Base-by-base conservation (phyloP, 2,329 filamentous ascomycete species). In the Penicillium sp. region DNA sequence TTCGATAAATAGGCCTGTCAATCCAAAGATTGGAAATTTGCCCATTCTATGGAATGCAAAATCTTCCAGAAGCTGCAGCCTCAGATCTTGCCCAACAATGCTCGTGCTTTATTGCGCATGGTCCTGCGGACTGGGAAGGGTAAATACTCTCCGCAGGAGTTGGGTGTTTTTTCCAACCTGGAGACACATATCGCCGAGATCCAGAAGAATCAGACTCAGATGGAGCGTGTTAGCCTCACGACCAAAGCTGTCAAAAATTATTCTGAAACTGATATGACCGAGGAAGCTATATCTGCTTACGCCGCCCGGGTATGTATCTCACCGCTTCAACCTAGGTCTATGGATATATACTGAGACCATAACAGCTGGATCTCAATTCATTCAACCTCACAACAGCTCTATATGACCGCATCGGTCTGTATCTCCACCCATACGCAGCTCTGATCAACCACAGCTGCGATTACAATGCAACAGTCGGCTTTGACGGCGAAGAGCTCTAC, bases 371-470 rank as follows among this genome's bases (percentile, higher is more conserved):
- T 31, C 74, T 83, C 48, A 88, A 88, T 63, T 80, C 82, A 2
- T 75, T 87, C 56, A 85, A 84, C 8, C 72, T 88, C 3, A 81
- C 82, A 19, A 84, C 79, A 3, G 77, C 81, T 4, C 76, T 80
- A 16, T 80, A 83, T 48, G 85, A 87, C 62, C 80, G 83, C 1
- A 72, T 88, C 23, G 86, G 86, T 2, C 72, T 87, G n/a, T 81
- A 81, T 35, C 67, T 88, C 16, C 83, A 87, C 59, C 83, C 84
- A 0, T 74, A 79, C 19, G 75, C 82, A 2, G 77, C 82, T 27
- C 72, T 80, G 16, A 76, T 85, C 44, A 88, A 88, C 60, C 86
- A 89, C 67, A 86, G 83, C 44, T 88, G 86, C 66, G 77, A 81
- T 25, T 83, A 84, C 3, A 88, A 88, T 62, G 79, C 82, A 3